These are phyloP conservation scores for Carex cristatella DNA, from an alignment of 176 grass and related monocot genomes.

Conservation along the genomic window DNA sequence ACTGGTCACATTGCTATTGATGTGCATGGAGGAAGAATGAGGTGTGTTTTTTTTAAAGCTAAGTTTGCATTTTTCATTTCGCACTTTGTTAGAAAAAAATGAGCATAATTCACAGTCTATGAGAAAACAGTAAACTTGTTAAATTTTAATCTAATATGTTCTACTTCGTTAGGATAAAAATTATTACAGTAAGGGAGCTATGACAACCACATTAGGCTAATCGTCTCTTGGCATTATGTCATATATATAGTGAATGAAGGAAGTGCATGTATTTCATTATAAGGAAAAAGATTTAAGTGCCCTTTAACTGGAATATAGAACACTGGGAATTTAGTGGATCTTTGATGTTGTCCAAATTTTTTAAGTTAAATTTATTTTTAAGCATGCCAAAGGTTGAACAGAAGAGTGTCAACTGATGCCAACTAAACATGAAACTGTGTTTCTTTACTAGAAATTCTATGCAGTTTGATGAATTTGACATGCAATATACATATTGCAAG, in stretches of 20 bases:
- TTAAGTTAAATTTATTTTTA: neutral
- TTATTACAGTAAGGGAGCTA: neutral
- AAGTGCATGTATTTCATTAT: neutral
- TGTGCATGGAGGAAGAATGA: slow-evolving; percentile 73
- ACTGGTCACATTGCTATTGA: slow-evolving; percentile 92
- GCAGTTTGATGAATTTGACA: neutral
- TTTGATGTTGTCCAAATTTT: neutral
- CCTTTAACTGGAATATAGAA: neutral
- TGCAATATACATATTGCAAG: neutral
- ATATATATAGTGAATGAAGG: neutral
- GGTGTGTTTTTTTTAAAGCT: slow-evolving; percentile 36
- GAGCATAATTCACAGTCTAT: neutral
- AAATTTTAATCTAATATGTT: neutral
- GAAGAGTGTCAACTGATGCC: neutral
- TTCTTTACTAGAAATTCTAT: neutral
- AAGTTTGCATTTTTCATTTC: neutral
- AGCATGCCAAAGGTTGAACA: neutral
- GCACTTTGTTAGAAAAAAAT: neutral
- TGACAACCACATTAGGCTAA: neutral
- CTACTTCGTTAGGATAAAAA: neutral
- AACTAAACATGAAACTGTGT: neutral
- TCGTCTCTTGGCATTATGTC: neutral
- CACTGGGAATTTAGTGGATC: neutral
- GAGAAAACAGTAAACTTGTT: neutral
- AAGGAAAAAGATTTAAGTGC: neutral